These are phyloP conservation scores for Persicaria maculosa DNA, from an alignment of 148 eudicot genomes.

Conservation along the genomic window DNA sequence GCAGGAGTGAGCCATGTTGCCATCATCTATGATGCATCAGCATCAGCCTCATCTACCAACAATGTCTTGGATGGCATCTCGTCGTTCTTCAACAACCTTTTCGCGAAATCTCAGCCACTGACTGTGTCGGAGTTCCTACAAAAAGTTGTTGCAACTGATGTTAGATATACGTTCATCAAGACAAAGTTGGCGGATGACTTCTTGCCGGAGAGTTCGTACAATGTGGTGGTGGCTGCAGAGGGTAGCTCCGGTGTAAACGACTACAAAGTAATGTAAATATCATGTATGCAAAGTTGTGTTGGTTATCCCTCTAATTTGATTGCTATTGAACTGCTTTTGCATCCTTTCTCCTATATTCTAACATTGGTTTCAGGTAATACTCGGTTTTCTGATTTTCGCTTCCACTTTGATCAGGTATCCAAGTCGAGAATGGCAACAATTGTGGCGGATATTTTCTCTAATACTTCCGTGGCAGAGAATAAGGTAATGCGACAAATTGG, in stretches of 20 bases:
- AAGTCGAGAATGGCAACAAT: slow-evolving; percentile 72
- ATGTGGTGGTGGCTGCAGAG: slow-evolving; percentile 69
- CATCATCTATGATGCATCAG: slow-evolving; percentile 48
- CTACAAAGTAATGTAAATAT: slow-evolving; percentile 93
- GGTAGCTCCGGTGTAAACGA: slow-evolving; percentile 56
- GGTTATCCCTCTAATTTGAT: not conserved
- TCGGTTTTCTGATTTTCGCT: slow-evolving; percentile 11
- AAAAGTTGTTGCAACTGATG: slow-evolving; percentile 44
- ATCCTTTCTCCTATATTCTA: not conserved
- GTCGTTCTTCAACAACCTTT: slow-evolving; percentile 62
- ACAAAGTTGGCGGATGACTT: slow-evolving; percentile 66
- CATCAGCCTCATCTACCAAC: slow-evolving; percentile 25
- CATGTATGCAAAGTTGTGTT: slow-evolving; percentile 55
- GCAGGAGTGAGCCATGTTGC: slow-evolving; percentile 86
- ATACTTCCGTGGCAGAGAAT: slow-evolving; percentile 77
- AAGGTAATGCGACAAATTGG: slow-evolving; percentile 30
- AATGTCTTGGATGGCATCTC: slow-evolving; percentile 75
- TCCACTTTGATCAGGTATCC: slow-evolving; percentile 40
- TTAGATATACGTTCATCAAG: slow-evolving; percentile 67
- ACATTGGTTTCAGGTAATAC: not conserved
- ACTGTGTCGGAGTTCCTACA: slow-evolving; percentile 57
- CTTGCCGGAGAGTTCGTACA: slow-evolving; percentile 62
- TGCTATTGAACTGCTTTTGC: not conserved
- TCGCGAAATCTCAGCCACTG: slow-evolving; percentile 58
- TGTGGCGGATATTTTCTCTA: slow-evolving; percentile 75